phyloP scores from a whole-genome alignment of 2,329 filamentous ascomycete species.

The Amauroascus niger region DNA sequence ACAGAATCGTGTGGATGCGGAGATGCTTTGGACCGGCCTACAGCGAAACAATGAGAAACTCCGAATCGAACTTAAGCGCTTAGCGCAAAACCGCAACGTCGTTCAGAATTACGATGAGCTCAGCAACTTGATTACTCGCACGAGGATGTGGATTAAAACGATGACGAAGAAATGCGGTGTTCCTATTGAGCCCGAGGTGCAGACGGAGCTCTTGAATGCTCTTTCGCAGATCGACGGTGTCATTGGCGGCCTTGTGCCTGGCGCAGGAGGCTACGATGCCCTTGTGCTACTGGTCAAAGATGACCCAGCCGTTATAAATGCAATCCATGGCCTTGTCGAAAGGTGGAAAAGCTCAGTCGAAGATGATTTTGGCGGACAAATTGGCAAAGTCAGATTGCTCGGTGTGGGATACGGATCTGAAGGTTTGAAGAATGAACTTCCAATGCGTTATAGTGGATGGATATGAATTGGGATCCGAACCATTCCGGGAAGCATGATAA shows the following conservation, averaged over 20 bases:
- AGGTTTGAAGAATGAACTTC: conserved; percentile 35
- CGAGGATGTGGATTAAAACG: conserved; percentile 55
- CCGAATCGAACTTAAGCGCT: conserved; percentile 50
- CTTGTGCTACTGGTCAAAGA: conserved; percentile 71
- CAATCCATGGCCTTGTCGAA: conserved; percentile 53
- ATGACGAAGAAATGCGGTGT: conserved; percentile 69
- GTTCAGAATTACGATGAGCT: conserved; percentile 43
- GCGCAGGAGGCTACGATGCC: conserved; percentile 89
- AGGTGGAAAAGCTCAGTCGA: conserved; percentile 50
- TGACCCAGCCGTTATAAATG: conserved; percentile 51
- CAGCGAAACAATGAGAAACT: conserved; percentile 66
- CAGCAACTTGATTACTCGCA: conserved; percentile 42
- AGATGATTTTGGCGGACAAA: conserved; percentile 38
- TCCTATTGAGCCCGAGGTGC: conserved; percentile 77
- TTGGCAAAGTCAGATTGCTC: conserved; percentile 38
- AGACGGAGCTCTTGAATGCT: conserved; percentile 75
- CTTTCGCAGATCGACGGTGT: conserved; percentile 64
- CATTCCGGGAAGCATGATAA: background rate
- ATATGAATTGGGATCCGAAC: conserved; percentile 15
- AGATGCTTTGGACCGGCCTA: conserved; percentile 62
- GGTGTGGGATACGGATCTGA: conserved; percentile 40
- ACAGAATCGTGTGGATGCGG: conserved; percentile 53
- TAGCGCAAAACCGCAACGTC: conserved; percentile 39
- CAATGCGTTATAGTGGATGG: conserved; percentile 20
- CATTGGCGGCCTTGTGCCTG: conserved; percentile 82